These are phyloP conservation scores for Atkinsonella texensis DNA, from an alignment of 2,329 filamentous ascomycete species.

Conservation along the genomic window DNA sequence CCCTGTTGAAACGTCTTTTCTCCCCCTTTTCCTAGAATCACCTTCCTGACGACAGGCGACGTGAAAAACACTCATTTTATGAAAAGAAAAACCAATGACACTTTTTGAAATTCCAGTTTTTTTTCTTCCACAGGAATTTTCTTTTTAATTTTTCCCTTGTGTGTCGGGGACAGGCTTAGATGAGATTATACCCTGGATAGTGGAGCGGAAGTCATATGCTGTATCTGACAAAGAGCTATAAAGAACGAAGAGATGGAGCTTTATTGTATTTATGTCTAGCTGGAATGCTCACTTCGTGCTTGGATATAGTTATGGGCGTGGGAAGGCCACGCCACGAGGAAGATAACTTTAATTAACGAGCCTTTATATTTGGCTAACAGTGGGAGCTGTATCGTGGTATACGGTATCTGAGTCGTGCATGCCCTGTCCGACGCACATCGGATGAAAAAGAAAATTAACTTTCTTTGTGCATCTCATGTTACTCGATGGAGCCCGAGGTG, in stretches of 20 bases:
- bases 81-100: not conserved
- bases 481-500: too few species aligned
- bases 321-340: not conserved
- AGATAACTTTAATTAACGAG: not conserved
- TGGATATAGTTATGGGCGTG: not conserved
- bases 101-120: not conserved
- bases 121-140: not conserved
- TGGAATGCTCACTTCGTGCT: not conserved
- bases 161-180: conserved; percentile 2
- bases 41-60: not conserved
- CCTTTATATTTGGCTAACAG: not conserved
- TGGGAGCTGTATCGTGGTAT: too few species aligned
- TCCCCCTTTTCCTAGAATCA: not conserved
- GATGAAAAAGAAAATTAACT: too few species aligned
- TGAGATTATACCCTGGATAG: conserved; percentile 5
- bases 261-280: not conserved
- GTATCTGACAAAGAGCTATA: not conserved
- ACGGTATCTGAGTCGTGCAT: too few species aligned
- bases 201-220: not conserved
- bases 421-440: too few species aligned
- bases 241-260: not conserved
- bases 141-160: not conserved
- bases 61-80: not conserved
- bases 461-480: too few species aligned
- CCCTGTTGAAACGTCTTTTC: not conserved